Base-by-base conservation (phyloP, 2,329 filamentous ascomycete species). In the Nemania sp. region DNA sequence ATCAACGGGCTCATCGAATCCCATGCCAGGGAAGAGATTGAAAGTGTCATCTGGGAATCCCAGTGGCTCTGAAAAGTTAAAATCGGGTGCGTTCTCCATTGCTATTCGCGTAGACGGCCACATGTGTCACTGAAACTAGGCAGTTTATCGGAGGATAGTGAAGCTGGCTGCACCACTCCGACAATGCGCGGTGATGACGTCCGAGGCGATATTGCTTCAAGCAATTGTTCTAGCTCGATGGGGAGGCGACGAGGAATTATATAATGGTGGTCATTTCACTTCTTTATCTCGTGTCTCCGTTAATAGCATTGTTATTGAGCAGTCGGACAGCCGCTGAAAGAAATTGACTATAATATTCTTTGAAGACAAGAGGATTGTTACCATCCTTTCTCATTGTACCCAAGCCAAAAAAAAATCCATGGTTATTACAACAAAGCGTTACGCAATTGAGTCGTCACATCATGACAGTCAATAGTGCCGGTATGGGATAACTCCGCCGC, bases 161-260 rank as follows among this genome's bases (percentile, higher is more conserved):
- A 53, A 17, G 15, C 40, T 30, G 37, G 45, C 54, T 54, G 19
- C 23, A 22, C 49, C 41, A 50, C 44, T 15, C 23, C 19, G n/a
- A 50, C 41, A 24, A 12, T 33, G 37, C 47, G 40, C 20, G 53
- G 28, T 22, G 20, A 46, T 45, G 17, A 30, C 28, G 19, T 23
- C 23, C 4, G 12, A 1, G 31, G 19, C 20, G 31, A 23, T 22
- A 28, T 15, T 8, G 34, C 15, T 8, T 11, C 15, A 12, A 19
- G 6, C 17, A 26, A 15, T 24, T 12, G 3, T n/a, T 12, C 4
- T 6, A 53, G 34, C 36, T 50, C 51, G 47, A 34, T 43, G 26
- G 5, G 7, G 19, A n/a, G 26, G 19, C 2, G 17, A 12, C 43
- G 31, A 31, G 17, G 24, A n/a, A 30, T 9, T 31, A 31, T 31